A percentile compares a stretch with the other conserved stretches of the same genome.
Evolutionary conservation across 495 filamentous ascomycete genomes (phyloP).

Genomic region (Lophiostoma macrostomum): DNA sequence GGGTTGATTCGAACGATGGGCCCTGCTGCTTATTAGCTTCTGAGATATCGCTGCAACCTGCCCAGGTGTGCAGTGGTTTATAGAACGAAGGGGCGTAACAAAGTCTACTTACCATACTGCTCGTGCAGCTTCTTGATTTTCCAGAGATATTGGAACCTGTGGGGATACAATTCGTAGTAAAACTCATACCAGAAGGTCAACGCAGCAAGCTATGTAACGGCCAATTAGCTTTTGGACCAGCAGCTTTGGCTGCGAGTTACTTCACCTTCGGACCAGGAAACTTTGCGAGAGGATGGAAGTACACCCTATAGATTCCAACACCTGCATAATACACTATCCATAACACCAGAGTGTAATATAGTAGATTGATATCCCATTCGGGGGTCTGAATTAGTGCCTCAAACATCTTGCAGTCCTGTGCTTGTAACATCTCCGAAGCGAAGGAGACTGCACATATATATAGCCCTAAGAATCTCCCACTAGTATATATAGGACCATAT

Average conservation of each 20-base stretch:
- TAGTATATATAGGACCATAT: no score
- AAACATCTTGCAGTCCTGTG: no score
- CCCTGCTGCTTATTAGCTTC: slow-evolving; percentile 6
- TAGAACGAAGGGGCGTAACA: background rate
- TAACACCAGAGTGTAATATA: no score
- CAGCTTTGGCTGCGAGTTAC: background rate
- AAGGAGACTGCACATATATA: no score
- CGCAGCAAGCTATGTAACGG: background rate
- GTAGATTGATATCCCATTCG: no score
- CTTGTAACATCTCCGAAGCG: no score
- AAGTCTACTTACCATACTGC: slow-evolving; percentile 9
- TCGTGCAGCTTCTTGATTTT: slow-evolving; percentile 14
- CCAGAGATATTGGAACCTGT: slow-evolving; percentile 10
- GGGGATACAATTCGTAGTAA: slow-evolving; percentile 11
- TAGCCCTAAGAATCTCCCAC: no score
- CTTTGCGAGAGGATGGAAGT: slow-evolving; percentile 2
- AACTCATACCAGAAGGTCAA: slow-evolving; percentile 22
- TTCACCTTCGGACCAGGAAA: slow-evolving; percentile 47
- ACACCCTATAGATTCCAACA: slow-evolving; percentile 1
- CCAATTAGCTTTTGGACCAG: background rate
- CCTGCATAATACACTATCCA: no score
- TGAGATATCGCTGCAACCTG: no score
- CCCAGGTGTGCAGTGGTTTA: no score
- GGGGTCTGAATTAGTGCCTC: no score
- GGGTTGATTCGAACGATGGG: slow-evolving; percentile 35